Evolutionary conservation across 352 stramenopile species (phyloP).

Genomic region (Phytophthora multivora): DNA sequence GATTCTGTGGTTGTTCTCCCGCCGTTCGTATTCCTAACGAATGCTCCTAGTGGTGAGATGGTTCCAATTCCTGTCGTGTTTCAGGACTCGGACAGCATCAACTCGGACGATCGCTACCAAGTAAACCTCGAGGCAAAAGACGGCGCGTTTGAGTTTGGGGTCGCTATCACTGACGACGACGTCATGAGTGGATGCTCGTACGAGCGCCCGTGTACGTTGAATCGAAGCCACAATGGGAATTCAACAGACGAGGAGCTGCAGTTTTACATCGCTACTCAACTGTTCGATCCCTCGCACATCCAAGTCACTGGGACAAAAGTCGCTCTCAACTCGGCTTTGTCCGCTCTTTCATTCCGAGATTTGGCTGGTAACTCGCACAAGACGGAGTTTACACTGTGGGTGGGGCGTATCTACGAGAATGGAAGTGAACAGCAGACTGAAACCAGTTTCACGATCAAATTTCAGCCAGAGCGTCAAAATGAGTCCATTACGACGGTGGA

Average conservation of each 20-base stretch:
- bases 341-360: constrained; percentile 46
- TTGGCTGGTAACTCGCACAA: constrained; percentile 32
- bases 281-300: constrained; percentile 50
- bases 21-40: constrained; percentile 42
- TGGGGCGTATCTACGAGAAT: constrained; percentile 34
- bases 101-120: constrained; percentile 40
- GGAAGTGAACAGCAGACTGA: constrained; percentile 16
- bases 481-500: constrained; percentile 5
- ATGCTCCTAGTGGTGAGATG: constrained; percentile 16
- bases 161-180: constrained; percentile 53
- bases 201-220: constrained; percentile 53
- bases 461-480: constrained; percentile 7
- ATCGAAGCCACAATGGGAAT: constrained; percentile 35
- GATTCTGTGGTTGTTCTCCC: constrained; percentile 55
- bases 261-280: constrained; percentile 38
- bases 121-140: constrained; percentile 49
- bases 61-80: constrained; percentile 53
- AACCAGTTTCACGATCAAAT: constrained; percentile 39
- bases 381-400: constrained; percentile 43
- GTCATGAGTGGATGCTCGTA: constrained; percentile 54
- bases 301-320: constrained; percentile 47
- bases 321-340: constrained; percentile 40
- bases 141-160: constrained; percentile 48
- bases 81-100: constrained; percentile 52
- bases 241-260: constrained; percentile 23